Percentiles rank a stretch among this genome's conserved stretches.
phyloP scores from a whole-genome alignment of 1,284 basidiomycete genomes.

The Boletus calvinii region DNA sequence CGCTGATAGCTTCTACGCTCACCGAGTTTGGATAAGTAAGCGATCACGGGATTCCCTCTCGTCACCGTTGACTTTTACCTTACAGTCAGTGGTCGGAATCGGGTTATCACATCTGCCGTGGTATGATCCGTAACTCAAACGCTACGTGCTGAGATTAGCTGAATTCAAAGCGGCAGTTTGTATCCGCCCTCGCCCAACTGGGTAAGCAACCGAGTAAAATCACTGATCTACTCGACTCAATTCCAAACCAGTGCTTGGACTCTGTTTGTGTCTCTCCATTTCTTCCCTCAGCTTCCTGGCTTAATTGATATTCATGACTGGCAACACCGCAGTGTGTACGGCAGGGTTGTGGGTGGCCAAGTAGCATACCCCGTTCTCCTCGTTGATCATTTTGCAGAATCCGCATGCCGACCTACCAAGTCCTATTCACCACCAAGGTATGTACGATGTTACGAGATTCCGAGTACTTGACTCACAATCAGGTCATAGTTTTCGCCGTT shows the following conservation, averaged over 20 bases:
- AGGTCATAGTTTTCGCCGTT: slow-evolving; percentile 6
- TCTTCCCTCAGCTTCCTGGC: neutral
- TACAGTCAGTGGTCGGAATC: slow-evolving; percentile 25
- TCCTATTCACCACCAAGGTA: slow-evolving; percentile 8
- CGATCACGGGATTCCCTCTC: neutral
- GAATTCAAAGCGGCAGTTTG: slow-evolving; percentile 4
- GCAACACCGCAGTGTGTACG: slow-evolving; percentile 5
- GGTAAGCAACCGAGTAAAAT: slow-evolving; percentile 7
- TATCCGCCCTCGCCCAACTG: slow-evolving; percentile 14
- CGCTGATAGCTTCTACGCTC: slow-evolving; percentile 23
- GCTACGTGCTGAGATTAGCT: neutral
- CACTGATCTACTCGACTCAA: neutral
- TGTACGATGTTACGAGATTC: neutral
- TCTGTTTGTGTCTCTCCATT: slow-evolving; percentile 13
- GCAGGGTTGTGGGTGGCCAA: slow-evolving; percentile 6
- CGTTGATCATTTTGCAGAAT: slow-evolving; percentile 7
- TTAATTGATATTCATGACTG: neutral
- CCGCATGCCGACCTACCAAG: slow-evolving; percentile 9
- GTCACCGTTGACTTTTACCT: neutral
- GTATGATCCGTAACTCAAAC: slow-evolving; percentile 7
- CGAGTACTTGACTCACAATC: neutral
- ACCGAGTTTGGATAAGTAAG: slow-evolving; percentile 32
- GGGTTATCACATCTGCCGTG: slow-evolving; percentile 16
- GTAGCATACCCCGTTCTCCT: neutral
- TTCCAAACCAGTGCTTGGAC: slow-evolving; percentile 15